Conservation (phyloP, 352 stramenopile genomes). For the Globisporangium viniferum region DNA sequence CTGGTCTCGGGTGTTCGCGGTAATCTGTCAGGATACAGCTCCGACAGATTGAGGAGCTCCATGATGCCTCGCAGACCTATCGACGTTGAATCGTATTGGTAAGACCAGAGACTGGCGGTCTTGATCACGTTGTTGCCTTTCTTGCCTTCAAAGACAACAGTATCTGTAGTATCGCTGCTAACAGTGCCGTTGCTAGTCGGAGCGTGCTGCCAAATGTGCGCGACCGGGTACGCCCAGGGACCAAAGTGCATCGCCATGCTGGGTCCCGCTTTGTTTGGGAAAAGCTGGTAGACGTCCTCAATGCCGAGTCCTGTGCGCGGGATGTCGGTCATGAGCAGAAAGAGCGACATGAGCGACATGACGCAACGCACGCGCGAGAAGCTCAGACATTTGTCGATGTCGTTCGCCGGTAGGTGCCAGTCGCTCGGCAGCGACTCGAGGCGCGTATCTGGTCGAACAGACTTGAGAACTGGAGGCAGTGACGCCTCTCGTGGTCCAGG, state of each 20-base stretch:
- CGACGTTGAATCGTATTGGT: conserved; percentile 37
- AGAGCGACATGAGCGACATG: conserved; percentile 33
- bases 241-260: conserved; percentile 33
- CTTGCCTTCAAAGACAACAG: conserved; percentile 10
- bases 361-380: conserved; percentile 32
- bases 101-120: conserved; percentile 25
- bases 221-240: conserved; percentile 42
- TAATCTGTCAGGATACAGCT: conserved; percentile 10
- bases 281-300: conserved; percentile 22
- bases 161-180: background rate
- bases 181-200: background rate
- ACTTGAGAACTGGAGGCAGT: background rate
- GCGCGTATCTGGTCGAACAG: background rate
- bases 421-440: conserved; percentile 6
- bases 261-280: conserved; percentile 21
- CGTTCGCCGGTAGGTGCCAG: conserved; percentile 16
- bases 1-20: background rate
- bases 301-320: conserved; percentile 43
- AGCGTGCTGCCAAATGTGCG: conserved; percentile 24
- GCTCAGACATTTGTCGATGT: conserved; percentile 26
- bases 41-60: conserved; percentile 23
- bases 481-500: background rate
- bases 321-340: conserved; percentile 48
- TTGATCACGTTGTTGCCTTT: conserved; percentile 17
- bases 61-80: conserved; percentile 26